A percentile compares a stretch with the other conserved stretches of the same genome.
Evolutionary conservation across 257 asterid genomes (phyloP).

Genomic region (Anisodus tanguticus): DNA sequence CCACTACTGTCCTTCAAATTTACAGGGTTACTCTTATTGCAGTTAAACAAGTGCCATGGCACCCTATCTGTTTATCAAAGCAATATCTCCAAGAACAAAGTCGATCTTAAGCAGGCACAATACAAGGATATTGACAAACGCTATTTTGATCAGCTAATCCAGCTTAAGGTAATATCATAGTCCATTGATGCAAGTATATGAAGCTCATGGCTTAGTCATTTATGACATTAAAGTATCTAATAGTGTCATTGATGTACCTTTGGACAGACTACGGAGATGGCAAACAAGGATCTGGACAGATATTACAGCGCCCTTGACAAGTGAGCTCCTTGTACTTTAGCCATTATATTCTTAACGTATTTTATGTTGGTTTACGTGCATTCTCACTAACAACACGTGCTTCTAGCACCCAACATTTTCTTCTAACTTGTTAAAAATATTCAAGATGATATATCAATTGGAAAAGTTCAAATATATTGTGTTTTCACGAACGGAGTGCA

Average conservation of each 20-base stretch:
- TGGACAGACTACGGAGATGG: constrained; percentile 97
- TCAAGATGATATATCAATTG: background rate
- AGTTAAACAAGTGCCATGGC: constrained; percentile 80
- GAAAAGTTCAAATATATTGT: background rate
- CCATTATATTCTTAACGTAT: constrained; percentile 22
- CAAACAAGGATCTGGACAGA: constrained; percentile 97
- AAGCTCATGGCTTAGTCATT: constrained; percentile 17
- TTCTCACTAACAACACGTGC: background rate
- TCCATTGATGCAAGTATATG: constrained; percentile 11
- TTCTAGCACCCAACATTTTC: background rate
- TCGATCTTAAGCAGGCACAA: constrained; percentile 88
- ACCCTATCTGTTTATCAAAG: constrained; percentile 80
- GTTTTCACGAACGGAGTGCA: constrained; percentile 2
- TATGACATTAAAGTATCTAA: constrained; percentile 4
- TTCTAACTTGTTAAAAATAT: background rate
- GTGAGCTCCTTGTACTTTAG: constrained; percentile 49
- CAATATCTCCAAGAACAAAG: constrained; percentile 73
- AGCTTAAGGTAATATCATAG: constrained; percentile 72
- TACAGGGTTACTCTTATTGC: constrained; percentile 38
- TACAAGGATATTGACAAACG: constrained; percentile 97
- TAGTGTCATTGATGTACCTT: constrained; percentile 29
- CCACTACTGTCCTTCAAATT: background rate
- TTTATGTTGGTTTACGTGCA: constrained; percentile 4
- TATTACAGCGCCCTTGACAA: constrained; percentile 95
- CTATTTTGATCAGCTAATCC: constrained; percentile 91